A percentile compares a stretch with the other conserved stretches of the same genome.
Evolutionary conservation across 2,329 filamentous ascomycete genomes (phyloP).

Genomic region (Talaromyces sp.): DNA sequence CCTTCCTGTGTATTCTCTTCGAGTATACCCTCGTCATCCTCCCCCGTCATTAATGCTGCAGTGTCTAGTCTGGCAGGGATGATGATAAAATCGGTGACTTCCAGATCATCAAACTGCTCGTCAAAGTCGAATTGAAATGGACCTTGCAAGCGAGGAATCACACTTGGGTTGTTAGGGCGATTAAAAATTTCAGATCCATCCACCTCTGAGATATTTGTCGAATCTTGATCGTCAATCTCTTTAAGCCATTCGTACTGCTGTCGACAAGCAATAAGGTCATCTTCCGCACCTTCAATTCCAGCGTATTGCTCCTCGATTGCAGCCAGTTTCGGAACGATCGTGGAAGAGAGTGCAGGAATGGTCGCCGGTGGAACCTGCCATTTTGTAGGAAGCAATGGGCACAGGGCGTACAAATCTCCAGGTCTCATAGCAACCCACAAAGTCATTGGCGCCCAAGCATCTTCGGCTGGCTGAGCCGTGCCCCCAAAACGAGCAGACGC

Average conservation of each 20-base stretch:
- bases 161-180: conserved; percentile 52
- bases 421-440: conserved; percentile 94
- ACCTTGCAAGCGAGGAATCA: conserved; percentile 60
- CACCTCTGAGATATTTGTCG: conserved; percentile 38
- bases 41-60: conserved; percentile 50
- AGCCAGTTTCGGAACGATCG: conserved; percentile 69
- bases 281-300: conserved; percentile 37
- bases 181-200: conserved; percentile 53
- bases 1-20: conserved; percentile 48
- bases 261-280: conserved; percentile 46
- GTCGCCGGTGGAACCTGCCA: conserved; percentile 77
- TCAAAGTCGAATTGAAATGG: conserved; percentile 55
- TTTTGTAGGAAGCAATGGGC: conserved; percentile 79
- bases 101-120: conserved; percentile 50
- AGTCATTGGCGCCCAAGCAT: conserved; percentile 89
- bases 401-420: conserved; percentile 89
- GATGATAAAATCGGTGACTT: conserved; percentile 60
- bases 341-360: conserved; percentile 76
- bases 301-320: conserved; percentile 38
- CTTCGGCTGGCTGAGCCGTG: conserved; percentile 53
- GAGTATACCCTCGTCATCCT: conserved; percentile 44
- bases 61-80: conserved; percentile 52
- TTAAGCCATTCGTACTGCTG: conserved; percentile 60
- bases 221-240: conserved; percentile 54
- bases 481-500: conserved; percentile 88